Percentiles rank a stretch among this genome's conserved stretches.
phyloP scores from a whole-genome alignment of 2,329 filamentous ascomycete genomes.

The Alternaria viburni region DNA sequence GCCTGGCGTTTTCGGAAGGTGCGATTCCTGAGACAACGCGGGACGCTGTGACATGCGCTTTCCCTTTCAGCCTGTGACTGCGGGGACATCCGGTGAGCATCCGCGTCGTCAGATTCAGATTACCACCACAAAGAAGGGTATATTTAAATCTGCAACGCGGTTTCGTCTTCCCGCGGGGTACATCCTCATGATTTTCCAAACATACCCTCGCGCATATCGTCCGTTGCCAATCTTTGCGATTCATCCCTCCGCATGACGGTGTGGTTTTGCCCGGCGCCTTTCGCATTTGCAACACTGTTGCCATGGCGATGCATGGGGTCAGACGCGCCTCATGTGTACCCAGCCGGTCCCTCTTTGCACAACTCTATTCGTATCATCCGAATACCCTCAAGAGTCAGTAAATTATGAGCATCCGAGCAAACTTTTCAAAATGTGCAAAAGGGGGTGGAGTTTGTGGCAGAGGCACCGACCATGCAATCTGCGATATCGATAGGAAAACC shows the following conservation, averaged over 20 bases:
- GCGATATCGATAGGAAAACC: conserved; percentile 8
- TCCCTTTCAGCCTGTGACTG: conserved; percentile 2
- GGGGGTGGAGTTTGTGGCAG: conserved; percentile 10
- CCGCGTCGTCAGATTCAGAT: conserved; percentile 1
- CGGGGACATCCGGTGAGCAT: conserved; percentile 10
- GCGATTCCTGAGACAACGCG: conserved; percentile 12
- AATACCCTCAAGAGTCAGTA: neutral
- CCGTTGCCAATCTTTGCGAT: neutral
- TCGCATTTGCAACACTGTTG: conserved; percentile 5
- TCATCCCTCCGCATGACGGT: neutral
- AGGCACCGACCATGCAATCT: conserved; percentile 15
- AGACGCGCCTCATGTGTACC: conserved; percentile 15
- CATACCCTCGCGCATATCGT: neutral
- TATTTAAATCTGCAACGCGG: neutral
- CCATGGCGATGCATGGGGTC: conserved; percentile 16
- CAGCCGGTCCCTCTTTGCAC: conserved; percentile 6
- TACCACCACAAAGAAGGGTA: neutral
- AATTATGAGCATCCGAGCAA: neutral
- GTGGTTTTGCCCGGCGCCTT: neutral
- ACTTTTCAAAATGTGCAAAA: conserved; percentile 7
- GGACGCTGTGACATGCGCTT: conserved; percentile 13
- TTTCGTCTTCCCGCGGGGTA: conserved; percentile 3
- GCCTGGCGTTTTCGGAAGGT: conserved; percentile 5
- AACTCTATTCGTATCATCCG: conserved; percentile 3
- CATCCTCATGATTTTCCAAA: conserved; percentile 1